These are phyloP conservation scores for Candida ficus DNA, from an alignment of 805 yeast species.

Conservation along the genomic window DNA sequence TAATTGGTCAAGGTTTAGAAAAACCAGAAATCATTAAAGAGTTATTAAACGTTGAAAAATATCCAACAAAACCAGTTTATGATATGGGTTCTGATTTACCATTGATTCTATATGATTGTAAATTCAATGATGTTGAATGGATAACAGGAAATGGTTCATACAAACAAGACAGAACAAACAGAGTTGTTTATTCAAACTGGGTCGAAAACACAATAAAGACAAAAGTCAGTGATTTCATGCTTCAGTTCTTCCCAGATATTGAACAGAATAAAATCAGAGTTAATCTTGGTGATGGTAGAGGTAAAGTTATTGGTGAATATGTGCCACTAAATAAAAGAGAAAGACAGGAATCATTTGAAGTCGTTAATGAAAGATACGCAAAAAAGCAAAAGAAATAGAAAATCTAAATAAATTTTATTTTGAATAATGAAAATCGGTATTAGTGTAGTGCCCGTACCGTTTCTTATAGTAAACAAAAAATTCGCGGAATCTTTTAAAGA, in stretches of 20 bases:
- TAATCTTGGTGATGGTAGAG: conserved; percentile 77
- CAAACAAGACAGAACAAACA: conserved; percentile 38
- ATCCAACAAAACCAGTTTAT: conserved; percentile 70
- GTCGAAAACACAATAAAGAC: conserved; percentile 55
- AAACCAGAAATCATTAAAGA: conserved; percentile 48
- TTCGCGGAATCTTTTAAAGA: too few species aligned
- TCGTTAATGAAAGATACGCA: conserved; percentile 59
- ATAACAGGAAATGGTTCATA: conserved; percentile 24
- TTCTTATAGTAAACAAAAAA: too few species aligned
- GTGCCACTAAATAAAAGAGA: conserved; percentile 53
- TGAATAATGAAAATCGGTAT: neutral
- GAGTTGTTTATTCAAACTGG: conserved; percentile 44
- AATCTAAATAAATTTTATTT: neutral
- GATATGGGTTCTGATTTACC: conserved; percentile 92
- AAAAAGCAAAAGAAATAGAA: conserved; percentile 21
- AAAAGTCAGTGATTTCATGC: conserved; percentile 35
- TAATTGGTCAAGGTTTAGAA: conserved; percentile 79
- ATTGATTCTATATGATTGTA: conserved; percentile 79
- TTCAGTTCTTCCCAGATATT: conserved; percentile 16
- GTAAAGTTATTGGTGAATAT: conserved; percentile 53
- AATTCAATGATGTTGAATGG: conserved; percentile 72
- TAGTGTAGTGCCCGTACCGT: too few species aligned
- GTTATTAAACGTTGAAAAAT: conserved; percentile 47
- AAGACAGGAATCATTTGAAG: conserved; percentile 59
- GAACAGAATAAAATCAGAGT: conserved; percentile 26